Evolutionary conservation across 2,329 filamentous ascomycete species (phyloP).

Genomic region (Albifimbria verrucaria): DNA sequence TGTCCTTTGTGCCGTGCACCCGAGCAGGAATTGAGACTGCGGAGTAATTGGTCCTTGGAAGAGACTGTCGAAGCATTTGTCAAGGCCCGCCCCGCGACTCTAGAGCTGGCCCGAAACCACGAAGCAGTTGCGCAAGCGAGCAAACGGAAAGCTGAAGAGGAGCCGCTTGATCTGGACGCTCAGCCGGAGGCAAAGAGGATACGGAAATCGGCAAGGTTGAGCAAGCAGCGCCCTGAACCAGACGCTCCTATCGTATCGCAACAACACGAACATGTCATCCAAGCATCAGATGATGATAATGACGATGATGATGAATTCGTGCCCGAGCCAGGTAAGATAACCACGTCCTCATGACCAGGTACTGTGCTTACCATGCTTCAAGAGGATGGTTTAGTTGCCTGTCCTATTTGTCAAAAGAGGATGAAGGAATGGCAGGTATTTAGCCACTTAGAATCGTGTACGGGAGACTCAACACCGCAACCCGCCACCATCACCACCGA

Average conservation of each 20-base stretch:
- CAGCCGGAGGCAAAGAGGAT: constrained; percentile 42
- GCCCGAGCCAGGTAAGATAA: constrained; percentile 21
- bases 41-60: constrained; percentile 80
- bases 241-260: constrained; percentile 15
- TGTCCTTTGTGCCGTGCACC: constrained; percentile 78
- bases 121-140: constrained; percentile 16
- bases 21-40: constrained; percentile 81
- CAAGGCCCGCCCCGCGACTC: constrained; percentile 56
- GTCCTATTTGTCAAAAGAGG: constrained; percentile 73
- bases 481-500: constrained; percentile 3
- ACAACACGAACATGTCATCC: constrained; percentile 17
- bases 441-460: constrained; percentile 71
- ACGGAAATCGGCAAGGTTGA: constrained; percentile 50
- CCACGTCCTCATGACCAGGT: not conserved
- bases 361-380: constrained; percentile 9
- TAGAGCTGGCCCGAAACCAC: constrained; percentile 58
- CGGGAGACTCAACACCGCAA: constrained; percentile 29
- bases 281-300: constrained; percentile 20
- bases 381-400: constrained; percentile 76
- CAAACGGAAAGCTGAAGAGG: constrained; percentile 51
- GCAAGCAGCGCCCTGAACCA: constrained; percentile 36
- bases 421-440: constrained; percentile 82
- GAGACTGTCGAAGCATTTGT: constrained; percentile 81
- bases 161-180: constrained; percentile 21
- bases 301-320: constrained; percentile 26